Evolutionary conservation across 768 basidiomycete species (phyloP).

Genomic region (Kwoniella shandongensis): DNA sequence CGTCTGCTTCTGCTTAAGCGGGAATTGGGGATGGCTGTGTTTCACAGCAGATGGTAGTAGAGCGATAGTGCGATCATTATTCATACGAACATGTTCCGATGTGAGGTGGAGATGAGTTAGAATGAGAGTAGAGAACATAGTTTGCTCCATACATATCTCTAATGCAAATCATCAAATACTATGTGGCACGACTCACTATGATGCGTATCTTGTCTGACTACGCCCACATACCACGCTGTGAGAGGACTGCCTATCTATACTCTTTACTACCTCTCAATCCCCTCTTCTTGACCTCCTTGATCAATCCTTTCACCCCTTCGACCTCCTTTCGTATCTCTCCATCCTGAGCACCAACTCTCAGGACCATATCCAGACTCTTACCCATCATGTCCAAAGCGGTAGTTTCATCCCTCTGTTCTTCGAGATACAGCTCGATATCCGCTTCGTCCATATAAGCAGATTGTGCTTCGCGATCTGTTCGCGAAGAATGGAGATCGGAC

Average conservation of each 20-base stretch:
- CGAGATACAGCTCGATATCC: slow-evolving; percentile 24
- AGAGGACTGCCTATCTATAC: neutral
- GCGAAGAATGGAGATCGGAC: slow-evolving; percentile 9
- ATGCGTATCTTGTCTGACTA: too few species aligned
- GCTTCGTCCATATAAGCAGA: slow-evolving; percentile 29
- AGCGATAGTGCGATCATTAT: neutral
- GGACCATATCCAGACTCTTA: slow-evolving; percentile 16
- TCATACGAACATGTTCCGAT: too few species aligned
- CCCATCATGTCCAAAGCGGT: slow-evolving; percentile 21
- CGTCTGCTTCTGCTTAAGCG: slow-evolving; percentile 4
- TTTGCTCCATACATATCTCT: too few species aligned
- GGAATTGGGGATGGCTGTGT: neutral
- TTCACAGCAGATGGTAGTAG: neutral
- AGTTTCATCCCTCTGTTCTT: slow-evolving; percentile 31
- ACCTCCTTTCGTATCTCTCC: slow-evolving; percentile 4
- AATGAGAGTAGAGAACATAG: too few species aligned
- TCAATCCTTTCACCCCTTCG: slow-evolving; percentile 12
- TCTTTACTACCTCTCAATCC: slow-evolving; percentile 5
- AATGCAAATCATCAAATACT: too few species aligned
- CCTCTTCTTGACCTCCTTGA: slow-evolving; percentile 3
- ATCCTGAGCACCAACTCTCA: slow-evolving; percentile 1
- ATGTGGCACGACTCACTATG: too few species aligned
- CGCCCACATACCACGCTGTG: too few species aligned
- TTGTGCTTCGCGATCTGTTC: slow-evolving; percentile 20
- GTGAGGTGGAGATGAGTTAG: too few species aligned